Conservation (phyloP, 31 red algal genomes). For the Porphyra umbilicalis region DNA sequence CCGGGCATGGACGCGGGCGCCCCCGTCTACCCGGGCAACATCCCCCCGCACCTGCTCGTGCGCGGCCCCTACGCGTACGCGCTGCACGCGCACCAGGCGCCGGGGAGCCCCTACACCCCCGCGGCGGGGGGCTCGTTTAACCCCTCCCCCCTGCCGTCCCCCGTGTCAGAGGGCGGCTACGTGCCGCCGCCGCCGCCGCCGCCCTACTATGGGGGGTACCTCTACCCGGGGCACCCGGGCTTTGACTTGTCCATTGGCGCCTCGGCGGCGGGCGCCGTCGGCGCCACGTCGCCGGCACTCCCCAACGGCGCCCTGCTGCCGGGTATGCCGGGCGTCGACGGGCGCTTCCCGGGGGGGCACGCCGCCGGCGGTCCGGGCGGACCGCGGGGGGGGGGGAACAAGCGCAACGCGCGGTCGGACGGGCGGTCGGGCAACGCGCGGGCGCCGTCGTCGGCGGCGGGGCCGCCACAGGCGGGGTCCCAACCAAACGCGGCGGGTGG, state of each 20-base stretch:
- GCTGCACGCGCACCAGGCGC: background rate
- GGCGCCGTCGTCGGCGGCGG: background rate
- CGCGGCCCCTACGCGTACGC: background rate
- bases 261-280: background rate
- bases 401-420: background rate
- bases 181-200: background rate
- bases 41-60: background rate
- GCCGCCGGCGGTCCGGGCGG: background rate
- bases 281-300: background rate
- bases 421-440: background rate
- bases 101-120: background rate
- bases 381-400: background rate
- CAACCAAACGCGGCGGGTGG: background rate
- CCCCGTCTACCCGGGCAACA: background rate
- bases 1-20: background rate
- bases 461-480: background rate
- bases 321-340: background rate
- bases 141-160: background rate
- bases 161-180: background rate
- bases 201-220: background rate
- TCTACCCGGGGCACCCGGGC: background rate
- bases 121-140: background rate
- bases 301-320: background rate
- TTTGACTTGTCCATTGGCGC: background rate
- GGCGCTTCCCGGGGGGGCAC: background rate